Base-by-base conservation (phyloP, 2,329 filamentous ascomycete species). In the Diaporthe velutina region DNA sequence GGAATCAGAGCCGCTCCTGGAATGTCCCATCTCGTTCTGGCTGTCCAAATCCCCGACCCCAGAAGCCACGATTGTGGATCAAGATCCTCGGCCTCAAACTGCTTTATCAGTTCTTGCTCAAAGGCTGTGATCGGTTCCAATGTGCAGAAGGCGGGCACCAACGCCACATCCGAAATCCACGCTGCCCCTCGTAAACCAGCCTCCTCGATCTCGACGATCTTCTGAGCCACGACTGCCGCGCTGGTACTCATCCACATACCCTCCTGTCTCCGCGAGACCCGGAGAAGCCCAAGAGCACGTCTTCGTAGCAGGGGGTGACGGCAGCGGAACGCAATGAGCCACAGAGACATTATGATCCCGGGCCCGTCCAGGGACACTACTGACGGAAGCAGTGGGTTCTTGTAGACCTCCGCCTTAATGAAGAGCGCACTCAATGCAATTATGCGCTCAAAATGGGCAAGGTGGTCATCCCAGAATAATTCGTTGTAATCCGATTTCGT, bases 171-270 rank as follows among this genome's bases (percentile, higher is more conserved):
- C n/a, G 54, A 52, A n/a, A 15, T 1, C 1, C 3, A 5, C 28
- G 30, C n/a, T n/a, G 38, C 19, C 9, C 75, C 72, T 30, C 72
- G 19, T 4, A 35, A 19, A 3, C 33, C 48, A 68, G 33, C 76
- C 71, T 80, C 79, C 70, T 79, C 58, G 48, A 76, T 52, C 38
- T 72, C 13, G 25, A 79, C 66, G 0, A 77, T 50, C n/a, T 55
- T 73, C 38, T 77, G 76, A 68, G 80, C 80, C 2, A 81, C 82
- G 4, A 74, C 77, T 10, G 80, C 79, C 2, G 80, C 77, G 2
- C 78, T 80, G n/a, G 78, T 77, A 60, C 82, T 83, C 72, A 78
- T 78, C 82, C 82, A 83, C 74, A 80, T 77, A 3, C 81, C 82
- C 42, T 83, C 82, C 19, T 82, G 81, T 25, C 82, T 73, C n/a